Evolutionary conservation across 1,284 basidiomycete genomes (phyloP), one percentile per base, ranked within the genome.

Genomic region (Meripilus lineatus): DNA sequence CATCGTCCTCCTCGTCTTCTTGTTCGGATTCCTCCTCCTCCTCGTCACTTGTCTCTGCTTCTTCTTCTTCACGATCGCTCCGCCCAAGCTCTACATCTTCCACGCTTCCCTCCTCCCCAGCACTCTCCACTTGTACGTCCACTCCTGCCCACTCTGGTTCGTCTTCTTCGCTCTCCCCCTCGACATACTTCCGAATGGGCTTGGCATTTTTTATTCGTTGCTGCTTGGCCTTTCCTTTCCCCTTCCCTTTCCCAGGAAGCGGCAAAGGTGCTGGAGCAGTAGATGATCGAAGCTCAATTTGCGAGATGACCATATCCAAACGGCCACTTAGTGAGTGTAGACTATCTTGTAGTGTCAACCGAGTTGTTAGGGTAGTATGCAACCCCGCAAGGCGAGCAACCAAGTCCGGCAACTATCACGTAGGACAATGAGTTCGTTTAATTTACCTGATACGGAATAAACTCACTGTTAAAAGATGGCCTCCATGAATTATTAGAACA

Each of bases 381-480:
- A 99, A 73, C 13, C 81, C 79, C 1, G 93, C 82, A 5, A 99
- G 75, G 34, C 91, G 83, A 26, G 81, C 77, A 14, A 93, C 85
- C 5, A 95, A 72, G 57, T 91, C 87, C 11, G 91, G 92, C 61
- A 93, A 83, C 88, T 92, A 46, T 6, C 48, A 25, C 47, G 65
- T 40, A 56, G 55, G 32, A 53, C 44, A 14, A 45, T 54, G 38
- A 51, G 40, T 30, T n/a, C 15, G 3, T 34, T 11, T 14, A 36
- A 10, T 36, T 13, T 7, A n/a, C 33, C 14, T 4, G 10, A 21
- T 5, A 18, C 13, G 6, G 7, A 4, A 20, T 13, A 38, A 17
- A 75, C 84, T 56, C 55, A 93, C 93, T 34, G 93, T 94, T 85
- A 99, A 91, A 43, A 99, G 77, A 66, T 98, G 89, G 1, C 87